Evolutionary conservation across 768 basidiomycete genomes (phyloP).

Genomic region (Pleurotus eryngii): DNA sequence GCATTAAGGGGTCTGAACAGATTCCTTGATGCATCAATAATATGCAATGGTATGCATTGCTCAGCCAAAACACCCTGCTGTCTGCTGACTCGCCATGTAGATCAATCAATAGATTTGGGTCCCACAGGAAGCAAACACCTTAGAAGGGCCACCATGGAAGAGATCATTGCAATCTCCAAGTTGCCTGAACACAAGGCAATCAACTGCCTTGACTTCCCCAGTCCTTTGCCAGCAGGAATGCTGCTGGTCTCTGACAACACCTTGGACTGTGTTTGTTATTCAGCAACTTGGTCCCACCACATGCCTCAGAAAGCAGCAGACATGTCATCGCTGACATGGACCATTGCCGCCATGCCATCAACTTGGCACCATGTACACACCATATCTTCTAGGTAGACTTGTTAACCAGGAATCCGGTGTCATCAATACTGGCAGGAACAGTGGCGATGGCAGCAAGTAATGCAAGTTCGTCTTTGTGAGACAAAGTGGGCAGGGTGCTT

Average conservation of each 20-base stretch:
- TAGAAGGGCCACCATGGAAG: background rate
- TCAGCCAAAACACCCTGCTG: background rate
- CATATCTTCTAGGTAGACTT: no score
- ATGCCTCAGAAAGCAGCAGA: background rate
- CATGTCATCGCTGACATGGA: background rate
- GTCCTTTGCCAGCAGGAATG: background rate
- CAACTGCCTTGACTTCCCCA: background rate
- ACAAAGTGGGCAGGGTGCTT: no score
- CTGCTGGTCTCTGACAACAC: background rate
- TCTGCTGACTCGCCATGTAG: background rate
- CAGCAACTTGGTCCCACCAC: background rate
- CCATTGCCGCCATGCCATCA: background rate
- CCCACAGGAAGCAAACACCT: background rate
- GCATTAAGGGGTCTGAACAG: background rate
- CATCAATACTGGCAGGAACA: no score
- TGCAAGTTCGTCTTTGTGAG: no score
- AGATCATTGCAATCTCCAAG: background rate
- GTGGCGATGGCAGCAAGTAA: no score
- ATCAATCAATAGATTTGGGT: constrained; percentile 1
- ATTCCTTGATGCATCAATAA: background rate
- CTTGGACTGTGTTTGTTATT: background rate
- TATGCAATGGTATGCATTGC: background rate
- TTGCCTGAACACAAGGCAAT: background rate
- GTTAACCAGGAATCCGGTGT: no score
- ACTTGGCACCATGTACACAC: constrained; percentile 1